Evolutionary conservation across 202 grass and related monocot species (phyloP).

Genomic region (Carex arenaria): DNA sequence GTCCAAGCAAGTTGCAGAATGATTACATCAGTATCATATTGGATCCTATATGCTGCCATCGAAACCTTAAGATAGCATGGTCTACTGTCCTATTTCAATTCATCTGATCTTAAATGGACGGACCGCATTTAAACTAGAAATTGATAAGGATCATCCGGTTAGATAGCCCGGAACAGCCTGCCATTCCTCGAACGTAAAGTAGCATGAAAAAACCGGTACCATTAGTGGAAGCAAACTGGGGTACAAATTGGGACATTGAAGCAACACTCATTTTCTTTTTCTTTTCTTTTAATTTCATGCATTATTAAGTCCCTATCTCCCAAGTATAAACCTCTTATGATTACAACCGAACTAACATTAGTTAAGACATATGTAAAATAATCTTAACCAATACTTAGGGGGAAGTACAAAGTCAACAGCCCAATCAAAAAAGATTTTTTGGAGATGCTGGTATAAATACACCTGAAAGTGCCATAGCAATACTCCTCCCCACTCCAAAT

Average conservation of each 20-base stretch:
- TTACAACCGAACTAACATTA: background rate
- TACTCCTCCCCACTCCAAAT: constrained; percentile 19
- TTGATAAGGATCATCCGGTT: background rate
- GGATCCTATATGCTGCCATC: background rate
- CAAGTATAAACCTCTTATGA: background rate
- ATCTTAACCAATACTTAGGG: constrained; percentile 8
- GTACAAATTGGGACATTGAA: constrained; percentile 8
- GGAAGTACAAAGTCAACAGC: constrained; percentile 14
- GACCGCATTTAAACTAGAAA: background rate
- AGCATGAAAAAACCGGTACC: background rate
- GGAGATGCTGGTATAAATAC: constrained; percentile 21
- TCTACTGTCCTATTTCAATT: background rate
- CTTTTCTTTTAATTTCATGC: background rate
- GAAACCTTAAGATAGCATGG: background rate
- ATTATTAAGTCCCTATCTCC: background rate
- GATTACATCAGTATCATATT: background rate
- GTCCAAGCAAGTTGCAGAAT: too few species aligned
- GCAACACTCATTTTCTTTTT: background rate
- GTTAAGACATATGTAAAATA: constrained; percentile 10
- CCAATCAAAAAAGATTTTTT: constrained; percentile 22
- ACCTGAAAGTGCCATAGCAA: background rate
- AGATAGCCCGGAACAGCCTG: background rate
- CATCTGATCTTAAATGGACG: background rate
- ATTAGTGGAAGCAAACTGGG: background rate
- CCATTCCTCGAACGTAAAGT: background rate